Conservation (phyloP, 2,329 filamentous ascomycete species). For the Xylaria sp. region DNA sequence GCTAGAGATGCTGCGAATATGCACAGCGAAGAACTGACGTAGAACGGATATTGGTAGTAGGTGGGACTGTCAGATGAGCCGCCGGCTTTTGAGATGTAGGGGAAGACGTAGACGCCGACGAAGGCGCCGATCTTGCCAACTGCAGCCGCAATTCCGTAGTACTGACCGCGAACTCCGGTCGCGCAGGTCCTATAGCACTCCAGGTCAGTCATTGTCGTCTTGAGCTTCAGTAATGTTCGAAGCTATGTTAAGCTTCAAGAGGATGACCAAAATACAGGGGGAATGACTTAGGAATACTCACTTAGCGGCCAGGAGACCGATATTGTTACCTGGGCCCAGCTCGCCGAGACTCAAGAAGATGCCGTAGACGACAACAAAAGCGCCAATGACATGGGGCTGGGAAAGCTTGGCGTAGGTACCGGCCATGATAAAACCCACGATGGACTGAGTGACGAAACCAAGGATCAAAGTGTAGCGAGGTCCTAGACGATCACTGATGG, state of each 20-base stretch:
- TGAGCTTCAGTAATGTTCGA: not conserved
- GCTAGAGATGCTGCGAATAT: constrained; percentile 76
- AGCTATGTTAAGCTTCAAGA: not conserved
- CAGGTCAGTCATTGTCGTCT: not conserved
- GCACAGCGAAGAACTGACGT: constrained; percentile 81
- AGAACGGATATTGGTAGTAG: constrained; percentile 87
- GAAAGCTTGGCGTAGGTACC: constrained; percentile 79
- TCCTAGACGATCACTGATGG: constrained; percentile 80
- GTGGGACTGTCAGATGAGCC: constrained; percentile 60
- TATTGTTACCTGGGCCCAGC: constrained; percentile 90
- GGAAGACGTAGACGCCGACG: constrained; percentile 85
- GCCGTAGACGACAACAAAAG: constrained; percentile 82
- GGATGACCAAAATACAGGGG: not conserved
- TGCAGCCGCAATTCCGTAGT: constrained; percentile 78
- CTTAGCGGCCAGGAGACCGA: constrained; percentile 86
- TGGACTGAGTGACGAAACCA: constrained; percentile 77
- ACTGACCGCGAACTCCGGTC: constrained; percentile 83
- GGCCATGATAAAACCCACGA: constrained; percentile 90
- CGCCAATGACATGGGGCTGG: constrained; percentile 73
- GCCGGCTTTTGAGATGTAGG: constrained; percentile 73
- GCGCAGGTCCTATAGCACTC: constrained; percentile 69
- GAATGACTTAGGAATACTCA: not conserved
- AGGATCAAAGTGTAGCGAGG: constrained; percentile 78
- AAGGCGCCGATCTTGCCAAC: constrained; percentile 84
- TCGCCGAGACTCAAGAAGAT: constrained; percentile 83